Evolutionary conservation across 2,329 filamentous ascomycete species (phyloP).

Genomic region (Daldinia eschscholtzii): DNA sequence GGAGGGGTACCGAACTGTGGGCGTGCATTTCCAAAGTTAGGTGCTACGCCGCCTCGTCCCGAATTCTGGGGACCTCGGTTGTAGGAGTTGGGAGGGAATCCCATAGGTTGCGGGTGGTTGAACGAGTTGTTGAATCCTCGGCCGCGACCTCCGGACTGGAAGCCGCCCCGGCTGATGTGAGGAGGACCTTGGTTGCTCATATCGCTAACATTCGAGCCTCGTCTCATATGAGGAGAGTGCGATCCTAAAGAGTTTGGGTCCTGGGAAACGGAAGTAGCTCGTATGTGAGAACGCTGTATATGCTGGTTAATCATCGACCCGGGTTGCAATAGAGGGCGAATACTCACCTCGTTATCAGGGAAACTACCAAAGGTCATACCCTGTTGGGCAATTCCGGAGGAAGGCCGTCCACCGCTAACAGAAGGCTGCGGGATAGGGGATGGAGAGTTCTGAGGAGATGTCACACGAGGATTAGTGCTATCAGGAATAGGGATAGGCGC

Average conservation of each 20-base stretch:
- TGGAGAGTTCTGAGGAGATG: slow-evolving; percentile 88
- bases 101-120: slow-evolving; percentile 57
- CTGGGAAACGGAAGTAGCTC: slow-evolving; percentile 73
- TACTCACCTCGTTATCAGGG: slow-evolving; percentile 82
- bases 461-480: slow-evolving; percentile 75
- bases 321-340: slow-evolving; percentile 33
- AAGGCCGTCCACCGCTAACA: slow-evolving; percentile 86
- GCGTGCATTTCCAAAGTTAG: slow-evolving; percentile 61
- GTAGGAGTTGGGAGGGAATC: slow-evolving; percentile 57
- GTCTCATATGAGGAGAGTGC: slow-evolving; percentile 81
- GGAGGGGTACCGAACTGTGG: slow-evolving; percentile 60
- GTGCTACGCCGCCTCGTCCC: slow-evolving; percentile 64
- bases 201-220: slow-evolving; percentile 85
- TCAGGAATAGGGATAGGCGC: slow-evolving; percentile 73
- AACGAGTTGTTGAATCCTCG: slow-evolving; percentile 64
- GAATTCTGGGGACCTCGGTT: slow-evolving; percentile 59
- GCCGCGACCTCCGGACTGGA: slow-evolving; percentile 63
- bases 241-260: slow-evolving; percentile 70
- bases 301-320: slow-evolving; percentile 44
- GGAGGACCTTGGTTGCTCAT: slow-evolving; percentile 71
- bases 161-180: slow-evolving; percentile 69
- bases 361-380: slow-evolving; percentile 87
- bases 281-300: slow-evolving; percentile 72
- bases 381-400: slow-evolving; percentile 75
- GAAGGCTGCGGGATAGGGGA: slow-evolving; percentile 92